Conservation (phyloP, 805 yeast species). For the Ogataea siamensis region DNA sequence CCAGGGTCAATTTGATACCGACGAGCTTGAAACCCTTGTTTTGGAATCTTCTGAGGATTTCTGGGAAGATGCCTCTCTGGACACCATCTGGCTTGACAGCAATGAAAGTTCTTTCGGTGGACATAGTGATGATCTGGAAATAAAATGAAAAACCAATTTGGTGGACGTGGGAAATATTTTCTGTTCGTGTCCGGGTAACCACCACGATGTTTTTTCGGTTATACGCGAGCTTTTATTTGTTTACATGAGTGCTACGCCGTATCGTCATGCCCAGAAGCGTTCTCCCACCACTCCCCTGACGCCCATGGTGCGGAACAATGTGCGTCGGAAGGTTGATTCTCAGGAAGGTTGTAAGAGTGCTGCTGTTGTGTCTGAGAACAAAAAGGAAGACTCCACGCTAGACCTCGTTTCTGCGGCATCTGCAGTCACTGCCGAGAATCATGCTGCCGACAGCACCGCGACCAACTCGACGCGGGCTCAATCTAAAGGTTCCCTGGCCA, state of each 20-base stretch:
- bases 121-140: conserved; percentile 37
- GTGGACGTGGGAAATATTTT: conserved; percentile 9
- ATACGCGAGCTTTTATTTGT: conserved; percentile 11
- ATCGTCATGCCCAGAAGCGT: conserved; percentile 22
- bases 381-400: no score
- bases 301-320: conserved; percentile 27
- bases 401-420: no score
- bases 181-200: conserved; percentile 8
- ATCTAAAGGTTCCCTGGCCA: background rate
- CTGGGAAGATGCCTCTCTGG: conserved; percentile 95
- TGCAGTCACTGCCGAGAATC: background rate
- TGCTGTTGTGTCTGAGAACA: background rate
- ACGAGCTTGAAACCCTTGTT: conserved; percentile 97
- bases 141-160: conserved; percentile 1
- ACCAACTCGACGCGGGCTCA: no score
- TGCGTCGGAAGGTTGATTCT: conserved; percentile 24
- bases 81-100: conserved; percentile 99
- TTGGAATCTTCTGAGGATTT: conserved; percentile 91
- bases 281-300: conserved; percentile 35
- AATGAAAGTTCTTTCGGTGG: conserved; percentile 84
- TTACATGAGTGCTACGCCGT: conserved; percentile 14
- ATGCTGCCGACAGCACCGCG: background rate
- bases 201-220: background rate
- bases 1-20: conserved; percentile 86
- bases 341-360: conserved; percentile 3